phyloP scores from a whole-genome alignment of 2,329 filamentous ascomycete genomes.

The Trichoderma aggressivum region DNA sequence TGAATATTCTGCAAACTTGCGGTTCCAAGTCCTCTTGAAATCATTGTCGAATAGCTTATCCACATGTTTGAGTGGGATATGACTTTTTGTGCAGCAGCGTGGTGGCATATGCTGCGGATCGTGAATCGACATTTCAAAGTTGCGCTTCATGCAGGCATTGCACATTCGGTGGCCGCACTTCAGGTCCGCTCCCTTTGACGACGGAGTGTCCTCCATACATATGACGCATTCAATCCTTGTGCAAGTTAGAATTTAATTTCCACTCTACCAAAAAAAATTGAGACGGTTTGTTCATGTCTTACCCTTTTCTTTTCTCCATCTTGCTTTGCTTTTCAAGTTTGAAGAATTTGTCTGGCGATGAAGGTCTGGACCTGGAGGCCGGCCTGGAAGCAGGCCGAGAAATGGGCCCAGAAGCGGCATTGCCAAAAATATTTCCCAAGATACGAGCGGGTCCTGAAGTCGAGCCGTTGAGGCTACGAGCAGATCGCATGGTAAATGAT shows the following conservation, averaged over 20 bases:
- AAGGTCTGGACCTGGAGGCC: constrained; percentile 6
- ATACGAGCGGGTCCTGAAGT: constrained; percentile 4
- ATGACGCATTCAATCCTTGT: constrained; percentile 66
- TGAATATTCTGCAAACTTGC: constrained; percentile 73
- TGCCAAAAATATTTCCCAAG: neutral
- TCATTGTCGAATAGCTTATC: constrained; percentile 67
- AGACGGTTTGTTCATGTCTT: constrained; percentile 7
- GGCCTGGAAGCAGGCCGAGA: constrained; percentile 11
- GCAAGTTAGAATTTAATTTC: constrained; percentile 18
- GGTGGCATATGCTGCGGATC: constrained; percentile 84
- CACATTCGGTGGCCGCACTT: constrained; percentile 82
- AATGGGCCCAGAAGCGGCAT: constrained; percentile 7
- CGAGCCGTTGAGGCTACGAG: constrained; percentile 21
- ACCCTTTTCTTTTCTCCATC: constrained; percentile 25
- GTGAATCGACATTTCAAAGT: constrained; percentile 71
- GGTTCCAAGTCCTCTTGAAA: constrained; percentile 79
- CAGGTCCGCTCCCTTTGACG: constrained; percentile 64
- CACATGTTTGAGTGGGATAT: constrained; percentile 73
- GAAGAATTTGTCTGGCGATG: constrained; percentile 24
- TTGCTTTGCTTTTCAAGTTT: constrained; percentile 24
- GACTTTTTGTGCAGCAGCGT: constrained; percentile 69
- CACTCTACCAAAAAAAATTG: neutral
- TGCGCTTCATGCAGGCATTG: constrained; percentile 67
- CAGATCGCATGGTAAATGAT: constrained; percentile 21
- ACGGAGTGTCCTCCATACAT: constrained; percentile 66